These are phyloP conservation scores for Shiraia sp. DNA, from an alignment of 2,329 filamentous ascomycete genomes.

Conservation along the genomic window DNA sequence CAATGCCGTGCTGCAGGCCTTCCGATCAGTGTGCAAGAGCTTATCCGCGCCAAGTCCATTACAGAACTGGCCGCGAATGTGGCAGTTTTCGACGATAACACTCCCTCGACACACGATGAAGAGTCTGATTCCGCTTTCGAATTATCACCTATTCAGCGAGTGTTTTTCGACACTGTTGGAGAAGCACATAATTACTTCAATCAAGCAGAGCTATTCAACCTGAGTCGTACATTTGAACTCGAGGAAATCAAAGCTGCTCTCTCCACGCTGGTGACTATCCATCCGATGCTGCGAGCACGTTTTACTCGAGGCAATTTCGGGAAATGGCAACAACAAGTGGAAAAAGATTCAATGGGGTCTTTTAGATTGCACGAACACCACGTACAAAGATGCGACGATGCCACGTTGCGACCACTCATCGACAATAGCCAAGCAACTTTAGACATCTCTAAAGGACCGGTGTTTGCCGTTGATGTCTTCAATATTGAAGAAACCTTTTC, in stretches of 20 bases:
- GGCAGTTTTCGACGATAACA: conserved; percentile 11
- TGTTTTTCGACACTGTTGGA: conserved; percentile 35
- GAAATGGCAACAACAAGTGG: conserved; percentile 40
- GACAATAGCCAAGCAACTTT: conserved; percentile 37
- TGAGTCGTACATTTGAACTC: conserved; percentile 26
- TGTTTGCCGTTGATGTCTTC: conserved; percentile 50
- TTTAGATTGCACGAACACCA: conserved; percentile 31
- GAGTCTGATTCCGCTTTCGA: conserved; percentile 32
- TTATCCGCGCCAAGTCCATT: conserved; percentile 39
- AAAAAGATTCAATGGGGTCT: conserved; percentile 23
- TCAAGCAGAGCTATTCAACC: conserved; percentile 34
- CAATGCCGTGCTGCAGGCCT: conserved; percentile 36
- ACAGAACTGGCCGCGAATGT: conserved; percentile 27
- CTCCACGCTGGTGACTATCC: conserved; percentile 35
- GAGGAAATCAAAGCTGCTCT: conserved; percentile 35
- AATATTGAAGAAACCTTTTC: conserved; percentile 36
- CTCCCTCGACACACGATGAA: conserved; percentile 2
- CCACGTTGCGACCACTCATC: conserved; percentile 25
- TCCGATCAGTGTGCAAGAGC: conserved; percentile 37
- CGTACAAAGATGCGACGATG: conserved; percentile 11
- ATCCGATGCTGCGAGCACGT: conserved; percentile 48
- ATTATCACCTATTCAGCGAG: conserved; percentile 34
- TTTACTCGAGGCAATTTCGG: conserved; percentile 33
- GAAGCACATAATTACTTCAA: conserved; percentile 36
- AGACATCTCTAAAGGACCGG: conserved; percentile 40